Base-by-base conservation (phyloP, 2,329 filamentous ascomycete genomes). In the Mollisiaceae sp. region DNA sequence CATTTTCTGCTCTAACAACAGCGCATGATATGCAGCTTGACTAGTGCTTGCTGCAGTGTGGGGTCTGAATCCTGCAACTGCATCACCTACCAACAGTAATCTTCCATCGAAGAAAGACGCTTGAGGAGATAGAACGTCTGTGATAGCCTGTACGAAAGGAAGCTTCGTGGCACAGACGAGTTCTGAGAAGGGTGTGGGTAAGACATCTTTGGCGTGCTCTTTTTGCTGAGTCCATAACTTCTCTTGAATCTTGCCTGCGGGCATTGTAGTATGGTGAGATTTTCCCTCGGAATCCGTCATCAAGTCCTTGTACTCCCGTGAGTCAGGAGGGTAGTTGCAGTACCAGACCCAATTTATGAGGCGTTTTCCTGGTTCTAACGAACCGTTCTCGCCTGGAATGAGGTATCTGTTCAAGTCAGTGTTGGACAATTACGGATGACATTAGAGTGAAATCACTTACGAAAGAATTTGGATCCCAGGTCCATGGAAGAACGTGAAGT, bases 341-440 rank as follows among this genome's bases (percentile, higher is more conserved):
- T 82, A 82, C 74, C 79, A 83, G 18, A 82, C 80, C 71, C 78
- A 82, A 68, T 82, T 83, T 60, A 82, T 75, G 15, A 79, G 77
- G 0, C 80, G 76, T 22, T 77, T 65, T 2, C 79, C 80, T 0
- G 73, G 76, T 56, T 78, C 73, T 5, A 81, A 69, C 2, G 75
- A 76, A 1, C 81, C 81, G 62, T 77, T 54, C 70, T 22, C 63
- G 0, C 79, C 78, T 0, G 80, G 80, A 47, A 82, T 81, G 24
- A 81, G 72, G 67, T 82, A 82, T 50, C 70, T 72, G 56, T 38
- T 63, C n/a, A 59, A 24, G 36, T 56, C 12, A 61, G 38, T 12
- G 22, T 36, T 11, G 6, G 1, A 32, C 14, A 22, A 6, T 27
- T 4, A 35, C 8, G 24, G n/a, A 2, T 22, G n/a, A 6, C 9